Evolutionary conservation across 2,329 filamentous ascomycete genomes (phyloP).

Genomic region (Nigrograna mackinnonii): DNA sequence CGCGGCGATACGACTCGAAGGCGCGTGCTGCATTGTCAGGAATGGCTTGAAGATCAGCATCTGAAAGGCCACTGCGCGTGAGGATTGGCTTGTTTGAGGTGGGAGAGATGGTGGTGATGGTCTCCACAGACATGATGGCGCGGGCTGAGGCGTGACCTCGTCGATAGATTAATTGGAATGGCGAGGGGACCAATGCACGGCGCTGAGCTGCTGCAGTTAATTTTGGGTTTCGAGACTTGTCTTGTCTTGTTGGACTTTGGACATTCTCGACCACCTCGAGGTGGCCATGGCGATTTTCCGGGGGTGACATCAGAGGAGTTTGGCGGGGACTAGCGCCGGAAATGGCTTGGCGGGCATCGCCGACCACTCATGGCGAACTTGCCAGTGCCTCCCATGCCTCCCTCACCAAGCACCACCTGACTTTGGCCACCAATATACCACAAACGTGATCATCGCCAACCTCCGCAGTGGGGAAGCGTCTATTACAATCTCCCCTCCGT

Average conservation of each 20-base stretch:
- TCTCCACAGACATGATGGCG: constrained; percentile 57
- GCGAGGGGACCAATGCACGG: constrained; percentile 13
- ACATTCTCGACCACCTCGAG: no score
- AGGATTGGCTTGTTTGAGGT: constrained; percentile 84
- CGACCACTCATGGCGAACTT: not conserved
- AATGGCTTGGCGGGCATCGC: not conserved
- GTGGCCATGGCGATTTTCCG: not conserved
- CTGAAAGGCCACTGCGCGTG: constrained; percentile 74
- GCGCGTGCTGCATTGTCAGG: constrained; percentile 73
- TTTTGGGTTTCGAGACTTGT: constrained; percentile 13
- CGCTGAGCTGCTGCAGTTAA: constrained; percentile 13
- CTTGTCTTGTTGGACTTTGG: no score
- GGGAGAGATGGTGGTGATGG: constrained; percentile 81
- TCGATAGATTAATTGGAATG: constrained; percentile 18
- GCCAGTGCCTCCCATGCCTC: not conserved
- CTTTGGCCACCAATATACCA: constrained; percentile 13
- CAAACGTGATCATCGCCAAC: constrained; percentile 9
- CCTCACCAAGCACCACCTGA: constrained; percentile 7
- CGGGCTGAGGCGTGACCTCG: constrained; percentile 8
- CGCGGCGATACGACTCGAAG: constrained; percentile 77
- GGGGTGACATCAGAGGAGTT: no score
- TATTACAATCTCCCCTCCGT: not conserved
- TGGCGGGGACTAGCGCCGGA: not conserved
- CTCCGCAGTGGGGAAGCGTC: not conserved
- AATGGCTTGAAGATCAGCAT: constrained; percentile 71